A percentile compares a stretch with the other conserved stretches of the same genome.
Conservation (phyloP, 768 basidiomycete species). For the Leccinum uliginosum region DNA sequence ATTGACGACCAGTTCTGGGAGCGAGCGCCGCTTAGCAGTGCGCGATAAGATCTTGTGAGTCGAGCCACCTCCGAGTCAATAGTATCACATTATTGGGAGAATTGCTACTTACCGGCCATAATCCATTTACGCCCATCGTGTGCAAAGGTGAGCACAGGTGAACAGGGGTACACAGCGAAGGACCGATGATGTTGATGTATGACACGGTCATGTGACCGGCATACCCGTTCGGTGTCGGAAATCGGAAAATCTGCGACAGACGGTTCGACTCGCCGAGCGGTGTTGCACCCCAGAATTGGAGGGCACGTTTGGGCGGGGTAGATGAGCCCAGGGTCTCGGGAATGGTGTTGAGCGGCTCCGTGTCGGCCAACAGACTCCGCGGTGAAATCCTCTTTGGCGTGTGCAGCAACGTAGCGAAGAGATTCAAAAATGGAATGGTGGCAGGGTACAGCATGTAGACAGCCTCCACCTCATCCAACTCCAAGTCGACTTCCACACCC, state of each 20-base stretch:
- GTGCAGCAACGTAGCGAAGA: conserved; percentile 80
- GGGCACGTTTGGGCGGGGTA: conserved; percentile 60
- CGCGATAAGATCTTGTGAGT: neutral
- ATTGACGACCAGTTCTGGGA: neutral
- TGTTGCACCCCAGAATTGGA: conserved; percentile 83
- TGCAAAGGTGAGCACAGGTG: too few species aligned
- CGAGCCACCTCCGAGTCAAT: too few species aligned
- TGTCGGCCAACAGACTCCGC: conserved; percentile 53
- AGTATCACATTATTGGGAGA: too few species aligned
- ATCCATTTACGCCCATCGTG: too few species aligned
- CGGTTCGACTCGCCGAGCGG: conserved; percentile 39
- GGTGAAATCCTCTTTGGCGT: conserved; percentile 69
- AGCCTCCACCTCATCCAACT: conserved; percentile 85
- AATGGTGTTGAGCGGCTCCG: conserved; percentile 65
- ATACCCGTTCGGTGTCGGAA: too few species aligned
- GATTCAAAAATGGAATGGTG: conserved; percentile 81
- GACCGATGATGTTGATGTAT: too few species aligned
- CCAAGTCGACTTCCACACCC: conserved; percentile 84
- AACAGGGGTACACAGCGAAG: too few species aligned
- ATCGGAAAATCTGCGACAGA: conserved; percentile 22
- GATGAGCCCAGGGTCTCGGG: conserved; percentile 77
- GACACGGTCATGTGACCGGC: too few species aligned
- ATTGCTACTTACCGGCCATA: too few species aligned
- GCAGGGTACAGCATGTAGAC: conserved; percentile 77
- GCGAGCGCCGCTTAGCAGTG: neutral